Evolutionary conservation across 2,329 filamentous ascomycete genomes (phyloP), one percentile per base, ranked within the genome.

Genomic region (Botrytis aclada): DNA sequence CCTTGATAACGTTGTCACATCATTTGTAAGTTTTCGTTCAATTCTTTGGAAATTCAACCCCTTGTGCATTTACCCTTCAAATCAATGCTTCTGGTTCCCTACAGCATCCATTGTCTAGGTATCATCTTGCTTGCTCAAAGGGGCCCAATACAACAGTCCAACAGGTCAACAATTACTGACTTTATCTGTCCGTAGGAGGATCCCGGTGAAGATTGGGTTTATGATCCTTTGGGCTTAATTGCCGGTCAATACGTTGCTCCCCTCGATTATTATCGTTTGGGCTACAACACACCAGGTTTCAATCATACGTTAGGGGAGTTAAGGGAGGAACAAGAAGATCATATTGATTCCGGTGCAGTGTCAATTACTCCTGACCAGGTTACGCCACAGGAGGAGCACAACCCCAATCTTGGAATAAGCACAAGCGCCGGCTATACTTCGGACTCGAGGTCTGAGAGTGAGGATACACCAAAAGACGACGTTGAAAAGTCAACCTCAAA

Each of bases 371-470:
- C 61, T 43, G 37, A 63, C 29, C 37, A 43, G 25, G 37, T 41
- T n/a, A 18, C 39, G 37, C 39, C 25, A 63, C 37, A 20, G 25
- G 37, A 39, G 3, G 22, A 62, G 60, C 34, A 62, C 60, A n/a
- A 62, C 51, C 51, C 51, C n/a, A 18, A 56, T 56, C n/a, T 18
- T 56, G n/a, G 18, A 56, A 56, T n/a, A 39, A 39, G 60, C 22
- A 62, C 60, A 39, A 62, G 60, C 60, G 34, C 34, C 60, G 60
- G 60, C 60, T 62, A 62, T 62, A 39, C 60, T n/a, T 62, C 60
- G 60, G 60, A 5, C 18, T 39, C 34, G 18, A n/a, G 60, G 37
- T 39, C 60, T 41, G 60, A 39, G 60, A 22, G 37, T 62, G 60
- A 62, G 25, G 5, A 39, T n/a, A 63, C 25, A 22, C 25, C 39